Percentiles rank a stretch among this genome's conserved stretches.
Evolutionary conservation across 2,329 filamentous ascomycete species (phyloP).

Genomic region (Cladosporium phlei): DNA sequence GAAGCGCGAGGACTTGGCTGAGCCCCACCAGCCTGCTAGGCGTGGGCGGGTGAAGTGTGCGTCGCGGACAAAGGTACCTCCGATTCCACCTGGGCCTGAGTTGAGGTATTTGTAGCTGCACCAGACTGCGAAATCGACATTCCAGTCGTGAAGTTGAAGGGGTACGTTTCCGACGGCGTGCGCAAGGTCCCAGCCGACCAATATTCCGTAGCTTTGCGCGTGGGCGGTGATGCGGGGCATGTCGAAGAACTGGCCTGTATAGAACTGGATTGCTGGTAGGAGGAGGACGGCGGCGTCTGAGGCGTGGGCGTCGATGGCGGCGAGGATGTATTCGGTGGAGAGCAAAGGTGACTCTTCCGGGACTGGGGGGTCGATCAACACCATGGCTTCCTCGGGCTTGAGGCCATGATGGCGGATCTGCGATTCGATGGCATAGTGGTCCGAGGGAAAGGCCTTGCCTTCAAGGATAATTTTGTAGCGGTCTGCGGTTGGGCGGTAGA

Average conservation of each 20-base stretch:
- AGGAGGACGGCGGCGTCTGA: constrained; percentile 69
- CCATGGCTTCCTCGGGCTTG: constrained; percentile 62
- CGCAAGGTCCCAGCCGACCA: constrained; percentile 82
- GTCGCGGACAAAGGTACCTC: constrained; percentile 74
- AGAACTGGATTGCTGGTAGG: constrained; percentile 84
- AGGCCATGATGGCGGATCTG: constrained; percentile 69
- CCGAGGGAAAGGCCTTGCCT: constrained; percentile 83
- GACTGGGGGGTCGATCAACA: constrained; percentile 64
- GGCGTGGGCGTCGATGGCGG: constrained; percentile 69
- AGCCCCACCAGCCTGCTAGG: constrained; percentile 82
- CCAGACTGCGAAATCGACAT: constrained; percentile 87
- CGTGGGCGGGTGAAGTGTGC: constrained; percentile 59
- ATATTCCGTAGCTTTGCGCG: constrained; percentile 64
- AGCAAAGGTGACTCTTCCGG: constrained; percentile 45
- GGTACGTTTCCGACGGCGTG: constrained; percentile 83
- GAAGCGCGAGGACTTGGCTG: constrained; percentile 70
- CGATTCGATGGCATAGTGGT: constrained; percentile 81
- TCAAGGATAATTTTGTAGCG: constrained; percentile 81
- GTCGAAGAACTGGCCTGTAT: constrained; percentile 83
- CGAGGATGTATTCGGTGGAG: constrained; percentile 65
- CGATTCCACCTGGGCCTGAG: constrained; percentile 77
- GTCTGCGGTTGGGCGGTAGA: constrained; percentile 65
- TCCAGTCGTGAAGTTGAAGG: constrained; percentile 76
- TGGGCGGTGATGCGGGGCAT: constrained; percentile 73
- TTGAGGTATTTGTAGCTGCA: constrained; percentile 96